phyloP scores from a whole-genome alignment of 495 filamentous ascomycete species.

The Hyaloscypha variabilis region DNA sequence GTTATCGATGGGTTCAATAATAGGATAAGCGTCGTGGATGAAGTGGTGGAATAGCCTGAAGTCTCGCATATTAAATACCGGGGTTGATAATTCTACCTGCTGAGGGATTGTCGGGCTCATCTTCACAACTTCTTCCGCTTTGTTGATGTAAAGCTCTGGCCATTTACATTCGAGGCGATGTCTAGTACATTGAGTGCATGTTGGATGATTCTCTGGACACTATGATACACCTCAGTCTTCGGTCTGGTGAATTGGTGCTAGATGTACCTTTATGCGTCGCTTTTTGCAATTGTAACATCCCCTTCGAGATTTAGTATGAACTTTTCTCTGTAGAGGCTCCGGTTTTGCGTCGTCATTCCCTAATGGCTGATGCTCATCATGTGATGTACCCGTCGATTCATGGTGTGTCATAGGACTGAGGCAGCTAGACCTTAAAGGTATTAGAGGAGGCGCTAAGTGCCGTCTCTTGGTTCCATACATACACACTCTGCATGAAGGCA shows the following conservation, averaged over 20 bases:
- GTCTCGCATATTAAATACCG: constrained; percentile 51
- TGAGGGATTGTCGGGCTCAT: constrained; percentile 13
- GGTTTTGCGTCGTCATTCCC: constrained; percentile 6
- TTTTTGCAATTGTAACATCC: constrained; percentile 67
- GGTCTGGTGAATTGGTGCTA: not conserved
- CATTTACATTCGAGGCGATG: constrained; percentile 60
- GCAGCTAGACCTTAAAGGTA: constrained; percentile 15
- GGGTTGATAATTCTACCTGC: constrained; percentile 8
- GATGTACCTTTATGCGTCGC: constrained; percentile 57
- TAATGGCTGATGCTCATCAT: constrained; percentile 10
- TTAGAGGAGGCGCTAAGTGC: constrained; percentile 7
- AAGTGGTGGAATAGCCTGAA: constrained; percentile 68
- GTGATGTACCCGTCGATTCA: constrained; percentile 13
- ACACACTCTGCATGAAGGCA: constrained; percentile 4
- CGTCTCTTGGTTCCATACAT: constrained; percentile 11
- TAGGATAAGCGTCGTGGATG: constrained; percentile 54
- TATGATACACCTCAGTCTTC: constrained; percentile 21
- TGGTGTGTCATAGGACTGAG: constrained; percentile 12
- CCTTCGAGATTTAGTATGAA: constrained; percentile 61
- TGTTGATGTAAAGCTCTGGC: constrained; percentile 42
- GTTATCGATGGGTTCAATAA: constrained; percentile 59
- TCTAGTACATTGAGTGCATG: constrained; percentile 60
- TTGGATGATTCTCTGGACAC: constrained; percentile 60
- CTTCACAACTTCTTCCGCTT: constrained; percentile 7
- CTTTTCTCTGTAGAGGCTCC: constrained; percentile 15